Base-by-base conservation (phyloP, 2,329 filamentous ascomycete species). In the Botrytis deweyae region DNA sequence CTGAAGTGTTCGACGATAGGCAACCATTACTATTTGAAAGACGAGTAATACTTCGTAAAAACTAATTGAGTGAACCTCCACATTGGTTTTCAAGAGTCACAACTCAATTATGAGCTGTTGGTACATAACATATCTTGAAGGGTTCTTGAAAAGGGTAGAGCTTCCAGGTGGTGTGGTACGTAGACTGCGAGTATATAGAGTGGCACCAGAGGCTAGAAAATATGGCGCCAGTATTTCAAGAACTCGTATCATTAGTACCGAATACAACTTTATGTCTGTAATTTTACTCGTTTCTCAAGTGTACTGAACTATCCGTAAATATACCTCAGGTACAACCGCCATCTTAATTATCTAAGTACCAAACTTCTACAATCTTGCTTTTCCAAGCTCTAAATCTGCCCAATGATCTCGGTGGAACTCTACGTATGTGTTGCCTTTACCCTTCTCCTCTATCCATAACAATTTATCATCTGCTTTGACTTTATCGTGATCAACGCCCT, bases 401-500 rank as follows among this genome's bases (percentile, higher is more conserved):
- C 90, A 92, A 76, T 93, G 88, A 40, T 82, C 81, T 76, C 84
- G 81, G 1, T 83, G 86, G 78, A 92, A 93, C 0, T 87, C 84
- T 10, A 88, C 83, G 81, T 92, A 93, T 3, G 84, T 85, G 38
- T 85, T 83, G 4, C 85, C 80, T 25, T 86, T 87, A 0, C 86
- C 87, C 74, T 85, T 84, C 14, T 89, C 82, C 83, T 89, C 90
- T 77, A 89, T 89, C 82, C 93, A 84, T 38, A 85, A 81, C 4
- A 88, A 73, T 42, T 81, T 78, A 72, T 87, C 86, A 2, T 82
- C 80, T 1, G 76, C 77, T 36, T 82, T 79, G 7, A 86, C 82
- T 79, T 85, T 85, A 38, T 82, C 81, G 2, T 88, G 87, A 80
- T 93, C 87, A 22, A 92, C 87, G 0, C 91, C 91, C 76, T 92